Percentiles rank a stretch among this genome's conserved stretches.
Evolutionary conservation across 768 basidiomycete species (phyloP).

Genomic region (Imleria badia): DNA sequence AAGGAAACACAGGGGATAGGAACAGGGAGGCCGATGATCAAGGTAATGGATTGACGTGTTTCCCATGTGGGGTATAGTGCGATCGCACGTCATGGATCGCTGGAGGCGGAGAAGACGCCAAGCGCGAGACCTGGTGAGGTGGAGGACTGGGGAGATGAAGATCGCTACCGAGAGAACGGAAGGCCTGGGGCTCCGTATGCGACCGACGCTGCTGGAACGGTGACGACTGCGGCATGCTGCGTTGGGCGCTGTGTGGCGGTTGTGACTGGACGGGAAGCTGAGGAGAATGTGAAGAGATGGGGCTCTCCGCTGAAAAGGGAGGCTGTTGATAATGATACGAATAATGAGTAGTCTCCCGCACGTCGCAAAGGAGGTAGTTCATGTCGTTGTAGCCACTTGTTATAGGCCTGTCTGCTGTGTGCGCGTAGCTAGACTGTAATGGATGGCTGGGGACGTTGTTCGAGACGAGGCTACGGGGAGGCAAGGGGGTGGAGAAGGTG

Average conservation of each 20-base stretch:
- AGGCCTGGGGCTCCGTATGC: constrained; percentile 56
- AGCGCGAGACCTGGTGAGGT: constrained; percentile 41
- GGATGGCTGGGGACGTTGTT: constrained; percentile 40
- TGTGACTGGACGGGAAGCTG: constrained; percentile 39
- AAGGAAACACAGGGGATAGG: constrained; percentile 17
- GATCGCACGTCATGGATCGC: constrained; percentile 37
- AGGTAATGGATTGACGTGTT: constrained; percentile 46
- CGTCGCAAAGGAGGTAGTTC: constrained; percentile 45
- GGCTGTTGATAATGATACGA: constrained; percentile 54
- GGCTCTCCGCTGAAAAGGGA: constrained; percentile 44
- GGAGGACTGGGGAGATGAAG: constrained; percentile 50
- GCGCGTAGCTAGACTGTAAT: constrained; percentile 42
- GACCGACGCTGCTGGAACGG: constrained; percentile 58
- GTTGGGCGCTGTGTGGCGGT: constrained; percentile 33
- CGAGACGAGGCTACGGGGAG: constrained; percentile 44
- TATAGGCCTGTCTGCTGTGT: constrained; percentile 52
- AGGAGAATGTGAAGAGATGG: constrained; percentile 44
- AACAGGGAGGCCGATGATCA: constrained; percentile 32
- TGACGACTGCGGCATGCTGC: constrained; percentile 43
- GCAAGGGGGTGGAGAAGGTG: constrained; percentile 39
- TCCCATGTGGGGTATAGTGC: constrained; percentile 43
- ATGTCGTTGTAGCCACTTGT: constrained; percentile 46
- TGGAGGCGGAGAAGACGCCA: constrained; percentile 44
- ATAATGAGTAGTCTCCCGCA: constrained; percentile 49
- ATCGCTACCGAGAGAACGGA: constrained; percentile 46